These are phyloP conservation scores for Ramaria rubella DNA, from an alignment of 768 basidiomycete genomes.

Conservation along the genomic window DNA sequence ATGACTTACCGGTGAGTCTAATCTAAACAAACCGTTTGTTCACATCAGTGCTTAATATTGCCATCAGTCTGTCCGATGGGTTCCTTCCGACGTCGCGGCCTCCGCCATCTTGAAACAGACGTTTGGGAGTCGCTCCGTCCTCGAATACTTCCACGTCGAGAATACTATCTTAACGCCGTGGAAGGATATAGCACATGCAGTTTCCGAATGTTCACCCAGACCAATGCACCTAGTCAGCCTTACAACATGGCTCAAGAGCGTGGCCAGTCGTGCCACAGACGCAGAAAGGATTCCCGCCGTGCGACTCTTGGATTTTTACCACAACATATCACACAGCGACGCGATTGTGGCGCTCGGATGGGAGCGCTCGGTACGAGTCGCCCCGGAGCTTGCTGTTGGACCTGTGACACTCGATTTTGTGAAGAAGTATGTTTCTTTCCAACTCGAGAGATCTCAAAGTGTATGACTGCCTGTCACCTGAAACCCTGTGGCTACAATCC, in stretches of 20 bases:
- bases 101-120: neutral
- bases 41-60: neutral
- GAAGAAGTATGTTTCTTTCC: neutral
- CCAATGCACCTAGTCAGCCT: neutral
- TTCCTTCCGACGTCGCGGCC: neutral
- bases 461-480: no score
- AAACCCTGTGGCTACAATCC: no score
- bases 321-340: neutral
- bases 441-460: neutral
- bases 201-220: neutral
- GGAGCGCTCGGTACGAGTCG: neutral
- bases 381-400: neutral
- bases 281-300: neutral
- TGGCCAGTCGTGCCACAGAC: neutral
- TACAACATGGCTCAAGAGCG: neutral
- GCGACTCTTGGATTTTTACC: neutral
- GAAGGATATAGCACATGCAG: neutral
- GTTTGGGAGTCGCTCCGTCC: neutral
- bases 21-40: neutral
- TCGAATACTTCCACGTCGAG: constrained; percentile 5
- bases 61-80: neutral
- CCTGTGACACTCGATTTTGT: neutral
- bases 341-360: neutral
- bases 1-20: neutral
- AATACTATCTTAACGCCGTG: neutral